phyloP scores from a whole-genome alignment of 305 asterid genomes.

The Ilex paraguariensis region DNA sequence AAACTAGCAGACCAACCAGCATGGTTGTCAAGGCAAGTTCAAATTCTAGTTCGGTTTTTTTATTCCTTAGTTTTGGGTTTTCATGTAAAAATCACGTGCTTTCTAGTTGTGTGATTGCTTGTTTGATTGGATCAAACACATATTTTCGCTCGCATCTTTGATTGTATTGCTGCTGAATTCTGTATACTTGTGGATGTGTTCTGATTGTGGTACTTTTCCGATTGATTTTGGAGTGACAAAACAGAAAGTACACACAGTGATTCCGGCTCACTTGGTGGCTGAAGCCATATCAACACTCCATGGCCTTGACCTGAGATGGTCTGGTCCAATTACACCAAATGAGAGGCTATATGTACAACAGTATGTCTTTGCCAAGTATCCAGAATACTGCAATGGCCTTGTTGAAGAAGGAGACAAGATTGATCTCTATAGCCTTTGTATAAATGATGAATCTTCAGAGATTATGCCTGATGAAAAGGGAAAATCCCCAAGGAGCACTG shows the following conservation, averaged over 20 bases:
- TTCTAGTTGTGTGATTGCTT: too few species aligned
- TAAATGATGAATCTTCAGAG: constrained; percentile 30
- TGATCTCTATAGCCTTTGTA: constrained; percentile 37
- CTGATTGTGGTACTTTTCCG: neutral
- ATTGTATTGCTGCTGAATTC: neutral
- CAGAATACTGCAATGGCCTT: constrained; percentile 71
- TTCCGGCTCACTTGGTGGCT: constrained; percentile 77
- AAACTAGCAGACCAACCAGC: constrained; percentile 64
- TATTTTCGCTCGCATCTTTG: neutral
- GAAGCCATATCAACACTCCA: constrained; percentile 85
- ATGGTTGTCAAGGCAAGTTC: constrained; percentile 73
- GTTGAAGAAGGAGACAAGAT: constrained; percentile 30
- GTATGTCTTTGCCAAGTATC: constrained; percentile 72
- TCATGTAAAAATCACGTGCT: too few species aligned
- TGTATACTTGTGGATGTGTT: neutral
- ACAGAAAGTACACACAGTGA: constrained; percentile 66
- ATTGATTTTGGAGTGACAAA: too few species aligned
- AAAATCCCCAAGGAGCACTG: constrained; percentile 30
- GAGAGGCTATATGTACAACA: constrained; percentile 80
- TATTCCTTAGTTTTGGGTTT: too few species aligned
- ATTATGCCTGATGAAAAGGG: constrained; percentile 25
- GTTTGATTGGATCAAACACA: too few species aligned
- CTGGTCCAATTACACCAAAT: constrained; percentile 80
- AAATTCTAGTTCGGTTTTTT: neutral
- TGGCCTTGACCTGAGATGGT: constrained; percentile 83